Conservation (phyloP, 2,329 filamentous ascomycete genomes). For the Aureobasidium namibiae region DNA sequence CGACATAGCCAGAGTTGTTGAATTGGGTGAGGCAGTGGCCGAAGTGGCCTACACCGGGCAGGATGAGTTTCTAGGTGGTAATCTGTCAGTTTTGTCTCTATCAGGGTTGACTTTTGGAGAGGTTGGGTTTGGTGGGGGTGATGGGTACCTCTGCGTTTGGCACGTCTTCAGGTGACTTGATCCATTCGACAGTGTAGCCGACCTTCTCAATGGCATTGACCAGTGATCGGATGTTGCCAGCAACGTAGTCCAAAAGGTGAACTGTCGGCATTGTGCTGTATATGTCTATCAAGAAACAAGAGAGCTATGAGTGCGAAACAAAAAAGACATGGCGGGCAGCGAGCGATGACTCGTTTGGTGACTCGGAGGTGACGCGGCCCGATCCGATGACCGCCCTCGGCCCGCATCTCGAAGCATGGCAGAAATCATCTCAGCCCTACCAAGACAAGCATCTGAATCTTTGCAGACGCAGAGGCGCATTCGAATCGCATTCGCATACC, state of each 20-base stretch:
- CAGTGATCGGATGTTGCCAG: slow-evolving; percentile 89
- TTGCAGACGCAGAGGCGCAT: neutral
- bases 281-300: neutral
- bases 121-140: neutral
- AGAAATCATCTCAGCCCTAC: slow-evolving; percentile 8
- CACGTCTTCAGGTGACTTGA: slow-evolving; percentile 76
- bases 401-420: neutral
- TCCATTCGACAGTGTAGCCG: slow-evolving; percentile 88
- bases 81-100: slow-evolving; percentile 23
- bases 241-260: slow-evolving; percentile 81
- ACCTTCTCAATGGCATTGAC: slow-evolving; percentile 97
- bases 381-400: slow-evolving; percentile 3
- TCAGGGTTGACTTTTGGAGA: neutral
- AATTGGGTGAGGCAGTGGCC: slow-evolving; percentile 90
- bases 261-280: slow-evolving; percentile 58
- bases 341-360: neutral
- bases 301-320: neutral
- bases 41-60: slow-evolving; percentile 95
- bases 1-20: slow-evolving; percentile 69
- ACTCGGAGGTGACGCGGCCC: neutral
- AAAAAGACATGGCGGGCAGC: slow-evolving; percentile 3
- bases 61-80: slow-evolving; percentile 74
- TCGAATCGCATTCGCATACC: neutral
- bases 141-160: slow-evolving; percentile 65
- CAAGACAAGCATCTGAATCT: neutral